Percentiles rank a stretch among this genome's conserved stretches.
These are phyloP conservation scores for Pichia cabralensis DNA, from an alignment of 805 yeast genomes.

Conservation along the genomic window DNA sequence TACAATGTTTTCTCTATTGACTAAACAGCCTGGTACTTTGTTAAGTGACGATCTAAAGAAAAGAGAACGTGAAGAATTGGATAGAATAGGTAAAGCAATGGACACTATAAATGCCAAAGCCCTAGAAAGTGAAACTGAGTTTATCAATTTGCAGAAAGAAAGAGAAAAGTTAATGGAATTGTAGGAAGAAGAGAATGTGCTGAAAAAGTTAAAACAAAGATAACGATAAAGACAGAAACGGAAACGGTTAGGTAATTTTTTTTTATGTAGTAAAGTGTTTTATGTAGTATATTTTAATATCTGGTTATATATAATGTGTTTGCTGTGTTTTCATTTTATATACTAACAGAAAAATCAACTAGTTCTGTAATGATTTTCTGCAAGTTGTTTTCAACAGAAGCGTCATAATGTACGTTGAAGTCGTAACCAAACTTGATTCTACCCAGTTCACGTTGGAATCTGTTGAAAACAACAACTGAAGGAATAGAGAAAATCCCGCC, in stretches of 20 bases:
- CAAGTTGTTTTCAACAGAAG: slow-evolving; percentile 8
- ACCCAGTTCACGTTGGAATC: slow-evolving; percentile 15
- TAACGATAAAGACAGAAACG: too few species aligned
- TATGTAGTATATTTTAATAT: not conserved
- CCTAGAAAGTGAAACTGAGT: slow-evolving; percentile 17
- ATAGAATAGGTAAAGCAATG: slow-evolving; percentile 35
- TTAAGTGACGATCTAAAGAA: slow-evolving; percentile 31
- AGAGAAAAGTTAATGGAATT: slow-evolving; percentile 18
- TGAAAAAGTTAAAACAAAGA: too few species aligned
- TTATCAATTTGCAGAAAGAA: slow-evolving; percentile 23
- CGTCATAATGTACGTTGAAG: slow-evolving; percentile 13
- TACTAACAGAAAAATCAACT: slow-evolving; percentile 1
- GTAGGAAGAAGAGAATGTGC: too few species aligned
- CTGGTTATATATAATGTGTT: not conserved
- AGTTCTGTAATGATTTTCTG: slow-evolving; percentile 12
- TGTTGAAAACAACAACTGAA: slow-evolving; percentile 20
- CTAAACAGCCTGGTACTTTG: slow-evolving; percentile 53
- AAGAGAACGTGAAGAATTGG: slow-evolving; percentile 57
- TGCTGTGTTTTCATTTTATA: not conserved
- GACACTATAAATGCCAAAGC: slow-evolving; percentile 20
- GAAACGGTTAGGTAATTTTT: too few species aligned
- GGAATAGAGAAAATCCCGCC: slow-evolving; percentile 27
- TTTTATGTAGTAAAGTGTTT: not conserved
- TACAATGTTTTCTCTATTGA: slow-evolving; percentile 66
- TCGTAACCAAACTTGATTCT: slow-evolving; percentile 22